Conservation (phyloP, 495 filamentous ascomycete species). For the Pyrenula massariospora region DNA sequence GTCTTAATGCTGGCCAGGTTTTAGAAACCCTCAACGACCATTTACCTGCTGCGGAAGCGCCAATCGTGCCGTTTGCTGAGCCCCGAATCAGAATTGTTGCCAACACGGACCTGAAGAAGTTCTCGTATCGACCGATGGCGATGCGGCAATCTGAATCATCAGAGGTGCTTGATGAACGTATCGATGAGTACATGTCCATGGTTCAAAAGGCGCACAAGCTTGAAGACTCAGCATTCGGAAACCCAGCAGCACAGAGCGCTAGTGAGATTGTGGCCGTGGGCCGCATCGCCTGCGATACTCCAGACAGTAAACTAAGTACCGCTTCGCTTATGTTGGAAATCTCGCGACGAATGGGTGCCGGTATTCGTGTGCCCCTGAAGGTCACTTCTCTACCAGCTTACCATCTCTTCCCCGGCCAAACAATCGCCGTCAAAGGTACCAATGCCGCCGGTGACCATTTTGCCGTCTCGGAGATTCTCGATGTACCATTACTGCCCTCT, state of each 20-base stretch:
- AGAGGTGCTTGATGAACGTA: slow-evolving; percentile 86
- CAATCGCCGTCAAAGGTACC: slow-evolving; percentile 73
- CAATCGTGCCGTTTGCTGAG: slow-evolving; percentile 59
- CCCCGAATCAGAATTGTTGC: slow-evolving; percentile 70
- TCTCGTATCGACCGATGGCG: slow-evolving; percentile 80
- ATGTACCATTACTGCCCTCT: slow-evolving; percentile 56
- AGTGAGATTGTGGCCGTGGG: slow-evolving; percentile 83
- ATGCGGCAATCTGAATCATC: slow-evolving; percentile 89
- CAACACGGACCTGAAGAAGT: slow-evolving; percentile 77
- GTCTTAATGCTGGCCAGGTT: slow-evolving; percentile 65
- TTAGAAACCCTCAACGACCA: slow-evolving; percentile 74
- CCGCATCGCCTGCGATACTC: slow-evolving; percentile 74
- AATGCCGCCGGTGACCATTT: slow-evolving; percentile 84
- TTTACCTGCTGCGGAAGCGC: slow-evolving; percentile 53
- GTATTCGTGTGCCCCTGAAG: slow-evolving; percentile 68
- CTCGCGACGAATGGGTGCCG: slow-evolving; percentile 73
- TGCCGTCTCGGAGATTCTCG: slow-evolving; percentile 62
- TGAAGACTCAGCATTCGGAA: slow-evolving; percentile 75
- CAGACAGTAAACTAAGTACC: slow-evolving; percentile 71
- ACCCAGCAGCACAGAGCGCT: slow-evolving; percentile 70
- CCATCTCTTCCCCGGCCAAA: slow-evolving; percentile 92
- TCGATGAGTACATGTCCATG: slow-evolving; percentile 69
- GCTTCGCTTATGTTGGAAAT: slow-evolving; percentile 81
- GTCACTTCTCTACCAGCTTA: slow-evolving; percentile 53
- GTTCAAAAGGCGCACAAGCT: slow-evolving; percentile 66